These are phyloP conservation scores for Lactarius psammicola DNA, from an alignment of 768 basidiomycete species.

Conservation along the genomic window DNA sequence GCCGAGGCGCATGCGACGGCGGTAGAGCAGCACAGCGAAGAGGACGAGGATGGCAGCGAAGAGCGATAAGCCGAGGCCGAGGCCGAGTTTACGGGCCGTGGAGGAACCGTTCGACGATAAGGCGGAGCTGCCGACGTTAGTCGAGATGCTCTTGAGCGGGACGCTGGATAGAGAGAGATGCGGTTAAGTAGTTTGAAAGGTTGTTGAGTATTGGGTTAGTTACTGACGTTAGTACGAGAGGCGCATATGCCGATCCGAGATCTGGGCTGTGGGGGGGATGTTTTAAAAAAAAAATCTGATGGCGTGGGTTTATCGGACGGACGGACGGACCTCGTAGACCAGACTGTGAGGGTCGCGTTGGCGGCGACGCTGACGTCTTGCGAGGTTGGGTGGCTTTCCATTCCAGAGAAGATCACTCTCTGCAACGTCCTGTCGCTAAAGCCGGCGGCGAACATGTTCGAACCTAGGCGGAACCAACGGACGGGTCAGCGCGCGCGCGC, in stretches of 20 bases:
- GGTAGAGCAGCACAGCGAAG: not conserved
- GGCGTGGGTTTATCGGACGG: not conserved
- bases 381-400: slow-evolving; percentile 2
- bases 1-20: not conserved
- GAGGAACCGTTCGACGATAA: not conserved
- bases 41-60: not conserved
- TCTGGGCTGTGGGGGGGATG: slow-evolving; percentile 12
- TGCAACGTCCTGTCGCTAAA: not conserved
- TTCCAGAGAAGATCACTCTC: slow-evolving; percentile 3
- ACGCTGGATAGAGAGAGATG: too few species aligned
- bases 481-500: not conserved
- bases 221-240: slow-evolving; percentile 18
- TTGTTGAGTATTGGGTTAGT: too few species aligned
- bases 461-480: slow-evolving; percentile 10
- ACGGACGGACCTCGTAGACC: slow-evolving; percentile 9
- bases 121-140: not conserved
- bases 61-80: slow-evolving; percentile 13
- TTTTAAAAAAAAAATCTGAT: not conserved
- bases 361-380: not conserved
- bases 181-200: too few species aligned
- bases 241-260: slow-evolving; percentile 22
- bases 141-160: not conserved
- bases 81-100: slow-evolving; percentile 5
- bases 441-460: slow-evolving; percentile 24
- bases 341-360: not conserved